A percentile compares a stretch with the other conserved stretches of the same genome.
Conservation (phyloP, 2,329 filamentous ascomycete genomes). For the Thelonectria discophora region DNA sequence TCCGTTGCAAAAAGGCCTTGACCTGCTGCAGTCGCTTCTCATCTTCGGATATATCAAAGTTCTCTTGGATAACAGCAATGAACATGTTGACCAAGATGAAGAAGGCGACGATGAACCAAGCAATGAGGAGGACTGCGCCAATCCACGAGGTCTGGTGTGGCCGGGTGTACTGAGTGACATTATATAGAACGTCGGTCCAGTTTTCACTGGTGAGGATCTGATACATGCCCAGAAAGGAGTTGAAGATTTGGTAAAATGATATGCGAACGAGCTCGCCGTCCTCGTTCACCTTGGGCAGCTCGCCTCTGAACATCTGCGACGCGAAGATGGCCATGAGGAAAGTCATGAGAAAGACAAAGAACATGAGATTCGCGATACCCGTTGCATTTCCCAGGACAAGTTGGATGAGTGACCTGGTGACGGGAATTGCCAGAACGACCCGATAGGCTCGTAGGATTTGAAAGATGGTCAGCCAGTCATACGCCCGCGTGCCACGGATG, state of each 20-base stretch:
- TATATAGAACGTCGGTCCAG: constrained; percentile 91
- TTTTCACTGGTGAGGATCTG: constrained; percentile 95
- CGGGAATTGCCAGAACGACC: constrained; percentile 85
- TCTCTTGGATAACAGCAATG: constrained; percentile 99
- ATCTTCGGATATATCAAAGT: constrained; percentile 98
- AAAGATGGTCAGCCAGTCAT: constrained; percentile 90
- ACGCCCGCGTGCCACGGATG: constrained; percentile 77
- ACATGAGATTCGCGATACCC: constrained; percentile 92
- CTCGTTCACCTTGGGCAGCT: constrained; percentile 73
- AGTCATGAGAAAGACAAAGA: constrained; percentile 96
- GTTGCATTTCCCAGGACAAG: constrained; percentile 90
- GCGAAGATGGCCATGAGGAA: constrained; percentile 95
- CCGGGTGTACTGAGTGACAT: constrained; percentile 75
- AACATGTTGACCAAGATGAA: constrained; percentile 99
- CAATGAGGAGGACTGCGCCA: constrained; percentile 86
- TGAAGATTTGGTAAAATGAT: constrained; percentile 91
- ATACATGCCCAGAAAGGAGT: constrained; percentile 97
- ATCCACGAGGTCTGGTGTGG: constrained; percentile 84
- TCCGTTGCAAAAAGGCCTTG: constrained; percentile 90
- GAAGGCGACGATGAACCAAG: constrained; percentile 95
- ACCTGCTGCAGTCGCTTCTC: constrained; percentile 98
- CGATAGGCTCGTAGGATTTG: constrained; percentile 94
- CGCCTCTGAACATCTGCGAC: constrained; percentile 88
- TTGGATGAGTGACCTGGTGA: constrained; percentile 86
- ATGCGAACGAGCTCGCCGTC: constrained; percentile 71